Evolutionary conservation across 129 eudicot species (phyloP).

Genomic region (Logfia minima): DNA sequence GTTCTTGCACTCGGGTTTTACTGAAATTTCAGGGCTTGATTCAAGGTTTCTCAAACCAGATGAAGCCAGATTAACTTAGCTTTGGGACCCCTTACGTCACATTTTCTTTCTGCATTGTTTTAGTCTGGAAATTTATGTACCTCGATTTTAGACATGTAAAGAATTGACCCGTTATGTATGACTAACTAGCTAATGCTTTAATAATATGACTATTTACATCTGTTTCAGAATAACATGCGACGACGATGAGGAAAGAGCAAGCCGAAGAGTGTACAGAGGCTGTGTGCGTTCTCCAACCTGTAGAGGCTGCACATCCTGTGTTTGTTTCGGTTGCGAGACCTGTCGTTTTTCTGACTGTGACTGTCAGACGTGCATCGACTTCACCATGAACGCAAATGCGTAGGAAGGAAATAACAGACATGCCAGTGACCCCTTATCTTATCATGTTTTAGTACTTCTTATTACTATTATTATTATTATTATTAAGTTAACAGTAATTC

Average conservation of each 20-base stretch:
- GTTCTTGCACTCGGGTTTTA: background rate
- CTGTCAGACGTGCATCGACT: conserved; percentile 72
- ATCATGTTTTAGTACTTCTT: conserved; percentile 9
- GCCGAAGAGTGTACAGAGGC: conserved; percentile 65
- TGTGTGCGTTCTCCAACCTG: conserved; percentile 61
- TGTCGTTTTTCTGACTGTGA: conserved; percentile 72
- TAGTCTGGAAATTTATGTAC: background rate
- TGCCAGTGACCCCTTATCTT: background rate
- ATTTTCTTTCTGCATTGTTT: background rate
- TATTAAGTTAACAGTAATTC: background rate
- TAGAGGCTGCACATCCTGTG: conserved; percentile 78
- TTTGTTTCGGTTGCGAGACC: conserved; percentile 69
- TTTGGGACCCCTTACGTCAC: background rate
- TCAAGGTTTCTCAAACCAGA: background rate
- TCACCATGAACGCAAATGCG: conserved; percentile 48
- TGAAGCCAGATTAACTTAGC: background rate
- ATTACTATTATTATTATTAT: background rate
- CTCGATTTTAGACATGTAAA: background rate
- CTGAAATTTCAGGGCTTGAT: background rate
- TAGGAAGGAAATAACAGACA: conserved; percentile 6
- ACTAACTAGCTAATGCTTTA: background rate
- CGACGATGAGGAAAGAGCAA: conserved; percentile 78
- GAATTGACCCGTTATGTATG: background rate
- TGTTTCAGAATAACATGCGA: conserved; percentile 52
- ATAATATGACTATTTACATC: background rate